Evolutionary conservation across 352 stramenopile genomes (phyloP), one percentile per base, ranked within the genome.

Genomic region (Phytophthora tentaculata): DNA sequence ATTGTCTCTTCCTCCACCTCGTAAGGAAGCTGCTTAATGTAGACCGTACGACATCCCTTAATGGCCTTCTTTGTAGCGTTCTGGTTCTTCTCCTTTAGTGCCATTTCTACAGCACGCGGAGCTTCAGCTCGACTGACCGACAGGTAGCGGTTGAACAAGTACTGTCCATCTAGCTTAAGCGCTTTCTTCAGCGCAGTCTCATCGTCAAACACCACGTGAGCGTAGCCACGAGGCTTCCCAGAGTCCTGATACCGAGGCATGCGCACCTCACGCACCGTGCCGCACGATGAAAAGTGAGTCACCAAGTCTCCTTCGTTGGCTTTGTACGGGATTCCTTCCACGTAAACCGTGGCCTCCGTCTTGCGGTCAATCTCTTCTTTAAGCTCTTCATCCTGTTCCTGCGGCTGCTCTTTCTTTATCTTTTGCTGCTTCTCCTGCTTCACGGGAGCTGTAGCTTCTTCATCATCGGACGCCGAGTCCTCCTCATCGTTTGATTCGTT

Each of bases 21-120:
- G 73, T 99, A 99, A 1, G 96, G 94, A 23, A 99, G 76, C 71
- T 99, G 98, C 61, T 97, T 95, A 23, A 98, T 93, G 74, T 98
- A 98, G 2, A 99, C 79, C 12, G 87, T 98, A 35, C 86, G 84
- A 72, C 96, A 99, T 54, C 86, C 86, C 43, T 90, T 91, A 37
- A 92, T 67, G 6, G 70, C 69, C 55, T 91, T 92, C 65, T 90
- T 90, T 19, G 74, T 78, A n/a, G 52, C 67, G 57, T 90, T 88
- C 48, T 86, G 67, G 22, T 78, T 91, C 39, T 87, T 79, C 69
- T 92, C 88, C 56, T 90, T 78, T 13, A 94, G 50, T 0, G 84
- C 83, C 62, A 90, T 64, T 58, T 95, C 86, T 6, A 93, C 74
- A 24, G 75, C 77, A n/a, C 85, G 83, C 20, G 86, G 86, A 17